Percentiles rank a stretch among this genome's conserved stretches.
Evolutionary conservation across 306 rosid genomes (phyloP).

Genomic region (Trichosanthes cucumerina): DNA sequence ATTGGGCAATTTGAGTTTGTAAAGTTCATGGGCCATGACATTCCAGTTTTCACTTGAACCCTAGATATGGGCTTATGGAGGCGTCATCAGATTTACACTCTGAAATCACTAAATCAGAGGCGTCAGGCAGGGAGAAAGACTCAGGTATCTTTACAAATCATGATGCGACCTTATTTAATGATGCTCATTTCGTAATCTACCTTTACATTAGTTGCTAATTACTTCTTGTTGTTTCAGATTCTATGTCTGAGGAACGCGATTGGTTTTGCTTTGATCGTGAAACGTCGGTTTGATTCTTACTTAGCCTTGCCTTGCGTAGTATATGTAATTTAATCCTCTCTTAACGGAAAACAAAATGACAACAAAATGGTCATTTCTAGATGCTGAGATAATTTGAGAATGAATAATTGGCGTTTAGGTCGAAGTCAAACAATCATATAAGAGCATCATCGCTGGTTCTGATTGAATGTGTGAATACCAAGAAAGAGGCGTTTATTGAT

Average conservation of each 20-base stretch:
- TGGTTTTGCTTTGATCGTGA: neutral
- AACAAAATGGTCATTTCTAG: neutral
- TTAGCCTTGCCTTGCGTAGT: neutral
- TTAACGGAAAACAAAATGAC: neutral
- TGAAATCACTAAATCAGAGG: neutral
- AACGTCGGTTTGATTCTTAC: neutral
- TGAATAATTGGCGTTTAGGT: too few species aligned
- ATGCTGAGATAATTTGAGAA: neutral
- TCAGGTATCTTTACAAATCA: constrained; percentile 25
- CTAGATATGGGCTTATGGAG: neutral
- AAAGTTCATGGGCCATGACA: neutral
- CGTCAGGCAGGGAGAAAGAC: constrained; percentile 57
- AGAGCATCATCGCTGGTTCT: constrained; percentile 45
- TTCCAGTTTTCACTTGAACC: neutral
- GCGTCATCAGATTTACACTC: neutral
- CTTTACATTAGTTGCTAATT: too few species aligned
- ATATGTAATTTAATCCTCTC: neutral
- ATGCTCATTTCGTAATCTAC: neutral
- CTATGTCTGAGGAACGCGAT: constrained; percentile 64
- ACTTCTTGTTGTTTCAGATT: constrained; percentile 22
- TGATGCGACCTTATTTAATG: neutral
- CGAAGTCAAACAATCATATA: too few species aligned
- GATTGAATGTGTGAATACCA: constrained; percentile 66
- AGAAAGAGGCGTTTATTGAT: constrained; percentile 23
- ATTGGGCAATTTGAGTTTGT: neutral